A percentile compares a stretch with the other conserved stretches of the same genome.
Evolutionary conservation across 257 asterid genomes (phyloP).

Genomic region (Solanum bulbocastanum): DNA sequence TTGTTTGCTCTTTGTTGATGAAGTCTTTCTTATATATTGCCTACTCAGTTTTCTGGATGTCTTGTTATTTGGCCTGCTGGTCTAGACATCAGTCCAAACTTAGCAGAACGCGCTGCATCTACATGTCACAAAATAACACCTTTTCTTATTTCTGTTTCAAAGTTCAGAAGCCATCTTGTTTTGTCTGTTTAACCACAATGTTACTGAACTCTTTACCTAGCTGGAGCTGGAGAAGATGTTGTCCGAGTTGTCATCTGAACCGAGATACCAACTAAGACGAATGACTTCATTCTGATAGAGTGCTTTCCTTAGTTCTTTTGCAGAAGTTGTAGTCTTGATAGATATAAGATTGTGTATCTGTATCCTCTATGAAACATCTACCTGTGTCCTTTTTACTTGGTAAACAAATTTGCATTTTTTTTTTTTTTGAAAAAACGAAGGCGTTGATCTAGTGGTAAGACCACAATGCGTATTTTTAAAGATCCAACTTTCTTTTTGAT

Average conservation of each 20-base stretch:
- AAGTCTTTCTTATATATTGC: too few species aligned
- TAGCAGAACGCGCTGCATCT: not conserved
- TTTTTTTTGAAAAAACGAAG: not conserved
- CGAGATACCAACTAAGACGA: constrained; percentile 69
- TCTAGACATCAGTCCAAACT: not conserved
- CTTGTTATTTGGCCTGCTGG: not conserved
- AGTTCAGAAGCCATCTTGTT: not conserved
- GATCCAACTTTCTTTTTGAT: too few species aligned
- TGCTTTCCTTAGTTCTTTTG: not conserved
- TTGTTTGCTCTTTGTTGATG: too few species aligned
- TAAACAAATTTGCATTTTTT: not conserved
- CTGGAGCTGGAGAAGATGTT: constrained; percentile 55
- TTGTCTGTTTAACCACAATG: not conserved
- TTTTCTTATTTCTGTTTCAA: not conserved
- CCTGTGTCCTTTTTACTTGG: not conserved
- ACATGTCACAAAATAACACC: not conserved
- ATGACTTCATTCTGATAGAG: constrained; percentile 46
- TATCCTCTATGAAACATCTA: not conserved
- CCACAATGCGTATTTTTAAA: too few species aligned
- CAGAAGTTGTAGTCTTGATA: not conserved
- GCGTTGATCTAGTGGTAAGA: not conserved
- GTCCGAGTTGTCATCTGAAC: constrained; percentile 18
- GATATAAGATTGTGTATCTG: not conserved
- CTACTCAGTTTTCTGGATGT: too few species aligned
- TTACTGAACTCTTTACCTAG: not conserved